Evolutionary conservation across 192 early-diverging fungal genomes (phyloP).

Genomic region (Funneliformis mosseae): DNA sequence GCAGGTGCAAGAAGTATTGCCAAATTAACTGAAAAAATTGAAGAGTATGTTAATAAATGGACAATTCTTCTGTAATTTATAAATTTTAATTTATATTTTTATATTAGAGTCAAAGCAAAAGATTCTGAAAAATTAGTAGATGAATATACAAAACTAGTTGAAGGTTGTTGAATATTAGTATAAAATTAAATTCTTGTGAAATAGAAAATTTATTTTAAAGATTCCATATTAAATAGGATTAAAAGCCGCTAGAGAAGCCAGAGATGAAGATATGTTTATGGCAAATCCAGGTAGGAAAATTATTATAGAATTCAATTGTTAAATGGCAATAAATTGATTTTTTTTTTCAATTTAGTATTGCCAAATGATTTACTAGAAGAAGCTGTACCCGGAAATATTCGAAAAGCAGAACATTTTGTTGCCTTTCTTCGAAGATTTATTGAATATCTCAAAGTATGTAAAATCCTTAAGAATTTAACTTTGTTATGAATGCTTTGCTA

Average conservation of each 20-base stretch:
- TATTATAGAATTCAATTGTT: neutral
- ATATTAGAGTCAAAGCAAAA: conserved; percentile 71
- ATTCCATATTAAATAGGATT: conserved; percentile 55
- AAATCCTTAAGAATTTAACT: neutral
- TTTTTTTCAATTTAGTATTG: conserved; percentile 52
- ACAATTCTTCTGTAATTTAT: neutral
- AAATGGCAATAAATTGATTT: neutral
- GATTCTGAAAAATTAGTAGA: conserved; percentile 87
- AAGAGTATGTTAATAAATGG: conserved; percentile 51
- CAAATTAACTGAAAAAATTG: conserved; percentile 69
- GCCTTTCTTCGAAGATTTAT: conserved; percentile 94
- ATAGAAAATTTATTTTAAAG: neutral
- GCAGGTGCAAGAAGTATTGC: conserved; percentile 81
- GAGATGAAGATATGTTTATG: conserved; percentile 88
- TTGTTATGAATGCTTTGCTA: neutral
- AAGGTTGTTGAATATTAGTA: conserved; percentile 49
- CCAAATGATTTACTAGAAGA: conserved; percentile 93
- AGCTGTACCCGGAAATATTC: conserved; percentile 96
- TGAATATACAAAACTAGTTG: conserved; percentile 90
- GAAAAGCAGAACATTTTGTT: conserved; percentile 98
- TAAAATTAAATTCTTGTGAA: neutral
- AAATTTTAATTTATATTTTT: neutral
- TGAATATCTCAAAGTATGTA: conserved; percentile 89
- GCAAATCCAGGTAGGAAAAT: conserved; percentile 73
- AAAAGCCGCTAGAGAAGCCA: conserved; percentile 65